Percentiles rank a stretch among this genome's conserved stretches.
These are phyloP conservation scores for Phaeosphaeria sp. DNA, from an alignment of 2,329 filamentous ascomycete species.

Conservation along the genomic window DNA sequence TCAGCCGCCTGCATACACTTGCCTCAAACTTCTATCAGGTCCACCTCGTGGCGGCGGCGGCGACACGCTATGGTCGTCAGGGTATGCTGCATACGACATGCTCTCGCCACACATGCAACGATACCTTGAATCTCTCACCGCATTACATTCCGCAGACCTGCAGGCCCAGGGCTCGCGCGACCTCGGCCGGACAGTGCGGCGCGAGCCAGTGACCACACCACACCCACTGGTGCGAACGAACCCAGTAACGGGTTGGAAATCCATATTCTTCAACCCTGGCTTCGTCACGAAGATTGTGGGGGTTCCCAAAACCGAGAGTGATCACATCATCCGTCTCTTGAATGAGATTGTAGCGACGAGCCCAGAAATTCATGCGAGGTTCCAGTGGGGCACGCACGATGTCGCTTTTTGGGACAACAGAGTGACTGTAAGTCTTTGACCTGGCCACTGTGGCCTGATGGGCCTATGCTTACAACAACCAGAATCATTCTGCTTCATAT, in stretches of 20 bases:
- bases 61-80: conserved; percentile 64
- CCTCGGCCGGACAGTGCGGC: conserved; percentile 59
- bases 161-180: conserved; percentile 60
- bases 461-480: neutral
- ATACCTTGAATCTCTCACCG: conserved; percentile 64
- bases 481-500: conserved; percentile 63
- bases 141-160: conserved; percentile 61
- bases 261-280: conserved; percentile 64
- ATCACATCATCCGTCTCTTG: conserved; percentile 59
- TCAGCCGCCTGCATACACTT: conserved; percentile 65
- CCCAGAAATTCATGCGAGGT: conserved; percentile 73
- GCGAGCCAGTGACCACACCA: conserved; percentile 60
- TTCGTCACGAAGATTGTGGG: conserved; percentile 66
- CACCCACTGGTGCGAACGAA: conserved; percentile 66
- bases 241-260: conserved; percentile 68
- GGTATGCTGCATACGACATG: conserved; percentile 65
- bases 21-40: conserved; percentile 60
- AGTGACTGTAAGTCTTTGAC: conserved; percentile 53
- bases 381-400: conserved; percentile 69
- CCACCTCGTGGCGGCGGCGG: conserved; percentile 63
- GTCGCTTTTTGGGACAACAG: conserved; percentile 74
- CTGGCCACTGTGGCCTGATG: neutral
- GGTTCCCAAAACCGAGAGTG: conserved; percentile 62
- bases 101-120: conserved; percentile 63
- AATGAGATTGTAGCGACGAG: conserved; percentile 63